A percentile compares a stretch with the other conserved stretches of the same genome.
phyloP scores from a whole-genome alignment of 2,329 filamentous ascomycete species.

The Scedosporium aurantiacum region DNA sequence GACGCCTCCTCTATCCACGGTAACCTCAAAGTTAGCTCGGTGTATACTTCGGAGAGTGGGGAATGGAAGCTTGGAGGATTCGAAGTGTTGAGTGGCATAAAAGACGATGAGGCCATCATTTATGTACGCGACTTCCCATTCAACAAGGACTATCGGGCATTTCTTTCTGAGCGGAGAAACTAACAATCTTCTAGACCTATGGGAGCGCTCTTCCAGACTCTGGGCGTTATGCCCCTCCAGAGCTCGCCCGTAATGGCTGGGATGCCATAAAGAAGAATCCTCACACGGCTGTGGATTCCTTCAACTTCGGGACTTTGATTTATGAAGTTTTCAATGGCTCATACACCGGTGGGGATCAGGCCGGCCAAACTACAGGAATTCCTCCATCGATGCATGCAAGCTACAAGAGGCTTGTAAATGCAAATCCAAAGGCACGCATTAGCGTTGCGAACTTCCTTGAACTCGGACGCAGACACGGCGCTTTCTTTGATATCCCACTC shows the following conservation, averaged over 20 bases:
- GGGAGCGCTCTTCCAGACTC: conserved; percentile 81
- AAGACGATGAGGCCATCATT: conserved; percentile 88
- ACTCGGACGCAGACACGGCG: conserved; percentile 68
- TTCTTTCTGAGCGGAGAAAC: conserved; percentile 9
- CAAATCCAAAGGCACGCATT: conserved; percentile 79
- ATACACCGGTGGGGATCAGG: conserved; percentile 65
- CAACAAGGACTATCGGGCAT: background rate
- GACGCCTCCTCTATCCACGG: conserved; percentile 90
- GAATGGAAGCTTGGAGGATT: conserved; percentile 97
- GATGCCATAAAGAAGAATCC: conserved; percentile 77
- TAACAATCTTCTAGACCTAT: conserved; percentile 49
- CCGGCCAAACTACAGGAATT: conserved; percentile 74
- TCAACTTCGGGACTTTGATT: conserved; percentile 72
- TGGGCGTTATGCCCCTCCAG: conserved; percentile 73
- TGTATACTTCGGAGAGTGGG: conserved; percentile 91
- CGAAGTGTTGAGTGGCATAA: conserved; percentile 86
- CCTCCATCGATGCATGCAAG: conserved; percentile 81
- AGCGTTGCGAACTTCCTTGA: conserved; percentile 81
- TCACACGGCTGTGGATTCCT: conserved; percentile 73
- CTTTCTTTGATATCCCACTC: conserved; percentile 86
- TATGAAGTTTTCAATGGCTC: conserved; percentile 87
- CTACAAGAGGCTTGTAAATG: conserved; percentile 80
- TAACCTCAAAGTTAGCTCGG: conserved; percentile 69
- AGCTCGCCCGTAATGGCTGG: conserved; percentile 82
- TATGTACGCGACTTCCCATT: conserved; percentile 42